Percentiles rank a stretch among this genome's conserved stretches.
Conservation (phyloP, 768 basidiomycete species). For the Suillus decipiens region DNA sequence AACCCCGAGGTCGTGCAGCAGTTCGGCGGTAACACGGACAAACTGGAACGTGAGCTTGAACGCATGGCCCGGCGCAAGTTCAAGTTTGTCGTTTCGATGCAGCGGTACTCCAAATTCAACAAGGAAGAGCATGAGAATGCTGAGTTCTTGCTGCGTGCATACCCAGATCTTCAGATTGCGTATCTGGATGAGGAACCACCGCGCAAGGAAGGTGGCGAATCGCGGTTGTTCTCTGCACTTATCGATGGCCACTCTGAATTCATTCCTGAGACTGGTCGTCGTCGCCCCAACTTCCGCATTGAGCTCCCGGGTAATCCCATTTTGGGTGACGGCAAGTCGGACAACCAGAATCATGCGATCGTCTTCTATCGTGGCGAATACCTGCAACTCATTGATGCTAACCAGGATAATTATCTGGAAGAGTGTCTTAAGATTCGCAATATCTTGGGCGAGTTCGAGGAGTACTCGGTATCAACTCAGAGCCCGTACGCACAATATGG, state of each 20-base stretch:
- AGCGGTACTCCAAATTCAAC: constrained; percentile 98
- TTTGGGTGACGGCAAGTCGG: constrained; percentile 97
- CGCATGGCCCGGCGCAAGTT: constrained; percentile 98
- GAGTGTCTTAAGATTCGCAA: constrained; percentile 99
- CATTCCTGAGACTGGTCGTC: constrained; percentile 80
- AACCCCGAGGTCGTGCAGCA: constrained; percentile 98
- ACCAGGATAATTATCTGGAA: constrained; percentile 99
- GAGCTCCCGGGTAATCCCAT: constrained; percentile 99
- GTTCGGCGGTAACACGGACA: constrained; percentile 97
- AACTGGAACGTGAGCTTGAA: constrained; percentile 93
- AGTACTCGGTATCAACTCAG: constrained; percentile 81
- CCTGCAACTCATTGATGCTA: constrained; percentile 98
- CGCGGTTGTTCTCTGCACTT: constrained; percentile 91
- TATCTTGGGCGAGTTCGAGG: constrained; percentile 96
- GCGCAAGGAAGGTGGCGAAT: constrained; percentile 92
- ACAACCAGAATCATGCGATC: constrained; percentile 99
- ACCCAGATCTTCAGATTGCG: constrained; percentile 97
- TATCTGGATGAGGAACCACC: constrained; percentile 97
- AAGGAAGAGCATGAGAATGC: constrained; percentile 99
- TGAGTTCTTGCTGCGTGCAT: constrained; percentile 95
- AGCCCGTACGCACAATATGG: constrained; percentile 92
- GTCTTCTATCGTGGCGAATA: constrained; percentile 99
- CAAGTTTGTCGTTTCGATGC: constrained; percentile 99
- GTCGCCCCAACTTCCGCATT: constrained; percentile 96
- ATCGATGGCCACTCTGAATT: constrained; percentile 99